Evolutionary conservation across 768 basidiomycete genomes (phyloP).

Genomic region (Lactarius vividus): DNA sequence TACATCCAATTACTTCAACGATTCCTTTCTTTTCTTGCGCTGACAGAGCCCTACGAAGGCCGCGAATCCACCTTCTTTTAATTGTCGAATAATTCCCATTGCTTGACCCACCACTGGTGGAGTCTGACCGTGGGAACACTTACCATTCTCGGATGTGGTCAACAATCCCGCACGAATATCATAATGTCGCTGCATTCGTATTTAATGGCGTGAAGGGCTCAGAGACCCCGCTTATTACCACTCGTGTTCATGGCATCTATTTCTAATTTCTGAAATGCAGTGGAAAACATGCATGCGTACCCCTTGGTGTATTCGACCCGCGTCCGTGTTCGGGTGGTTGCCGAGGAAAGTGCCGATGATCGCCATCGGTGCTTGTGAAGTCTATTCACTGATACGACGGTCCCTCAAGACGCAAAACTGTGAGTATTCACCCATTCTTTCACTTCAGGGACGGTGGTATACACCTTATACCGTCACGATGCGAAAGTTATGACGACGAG

Average conservation of each 20-base stretch:
- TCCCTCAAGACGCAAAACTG: constrained; percentile 31
- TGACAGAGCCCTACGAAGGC: background rate
- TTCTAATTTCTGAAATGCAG: background rate
- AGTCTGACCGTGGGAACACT: constrained; percentile 6
- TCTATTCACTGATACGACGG: constrained; percentile 8
- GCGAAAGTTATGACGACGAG: constrained; percentile 14
- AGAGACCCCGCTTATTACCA: background rate
- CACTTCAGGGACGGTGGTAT: constrained; percentile 2
- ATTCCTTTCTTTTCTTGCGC: background rate
- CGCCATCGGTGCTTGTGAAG: constrained; percentile 6
- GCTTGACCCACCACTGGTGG: background rate
- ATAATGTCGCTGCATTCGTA: background rate
- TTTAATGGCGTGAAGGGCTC: background rate
- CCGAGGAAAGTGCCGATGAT: constrained; percentile 27
- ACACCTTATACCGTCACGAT: constrained; percentile 3
- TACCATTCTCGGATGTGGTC: constrained; percentile 14
- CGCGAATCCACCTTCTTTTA: background rate
- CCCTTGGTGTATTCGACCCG: background rate
- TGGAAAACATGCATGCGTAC: background rate
- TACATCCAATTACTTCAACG: background rate
- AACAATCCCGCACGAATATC: constrained; percentile 4
- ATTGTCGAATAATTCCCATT: background rate
- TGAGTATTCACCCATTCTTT: constrained; percentile 33
- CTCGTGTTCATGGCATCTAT: background rate
- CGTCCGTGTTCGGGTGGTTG: constrained; percentile 20